Evolutionary conservation across 768 basidiomycete species (phyloP), one percentile per base, ranked within the genome.

Genomic region (Naganishia onofrii): DNA sequence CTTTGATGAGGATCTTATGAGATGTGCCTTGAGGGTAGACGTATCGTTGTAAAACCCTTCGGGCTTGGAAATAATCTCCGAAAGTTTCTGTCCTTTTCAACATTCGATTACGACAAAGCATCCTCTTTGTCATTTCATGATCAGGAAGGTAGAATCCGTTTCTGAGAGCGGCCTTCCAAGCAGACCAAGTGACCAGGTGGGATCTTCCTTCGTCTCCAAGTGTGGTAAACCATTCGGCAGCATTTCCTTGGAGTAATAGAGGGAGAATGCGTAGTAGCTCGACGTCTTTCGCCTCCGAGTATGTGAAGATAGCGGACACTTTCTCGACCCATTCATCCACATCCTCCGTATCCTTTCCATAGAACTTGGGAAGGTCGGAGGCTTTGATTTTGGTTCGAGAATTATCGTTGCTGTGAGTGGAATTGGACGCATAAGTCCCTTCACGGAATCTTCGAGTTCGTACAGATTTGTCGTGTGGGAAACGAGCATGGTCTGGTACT

Each of bases 321-420:
- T 69, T 44, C 13, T 63, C 57, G 44, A 69, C 63, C 53, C 53
- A 69, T 46, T 48, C 29, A n/a, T 69, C 68, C 31, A 69, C 36
- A 29, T 60, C 56, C 28, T 69, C 68, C 10, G 31, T 26, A 12
- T 44, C 54, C 46, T 48, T 63, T 12, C 57, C 68, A 23, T 26
- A 60, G 57, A 69, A 69, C 23, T 60, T 69, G 21, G 68, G 68
- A 38, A 69, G 38, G 23, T 69, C 68, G 6, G 68, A 58, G 21
- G 68, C 56, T 29, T 69, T 69, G 29, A 69, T 17, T 17, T 57
- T 66, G 73, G 46, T 52, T 19, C 48, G 48, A 52, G 48, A 26
- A 17, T 52, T 19, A 7, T 52, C 48, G 48, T 52, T 52, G 26
- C 7, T 6, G 48, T 52, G 4, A 4, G 48, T 52, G 17, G 48